Base-by-base conservation (phyloP, 148 eudicot genomes). In the Rheum nobile region DNA sequence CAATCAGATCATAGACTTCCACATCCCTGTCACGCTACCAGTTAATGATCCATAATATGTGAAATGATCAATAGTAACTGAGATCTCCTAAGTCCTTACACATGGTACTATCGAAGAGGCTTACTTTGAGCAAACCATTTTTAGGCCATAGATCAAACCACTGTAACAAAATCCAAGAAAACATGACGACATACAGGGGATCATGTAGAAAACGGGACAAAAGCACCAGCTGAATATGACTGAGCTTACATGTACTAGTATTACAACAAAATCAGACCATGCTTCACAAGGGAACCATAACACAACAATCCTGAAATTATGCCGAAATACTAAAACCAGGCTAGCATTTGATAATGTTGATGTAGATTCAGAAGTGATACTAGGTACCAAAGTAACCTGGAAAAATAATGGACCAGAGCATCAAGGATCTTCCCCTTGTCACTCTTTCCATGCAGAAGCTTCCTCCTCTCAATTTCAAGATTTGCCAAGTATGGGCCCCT, bases 401-500 rank as follows among this genome's bases (percentile, higher is more conserved):
- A 77, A 83, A 86, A 93, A 72, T 88, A 93, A 68, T 82, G 88
- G 83, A 88, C 82, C 37, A 93, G 68, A 70, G 77, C 84, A 79
- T 88, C 87, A 12, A 88, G 75, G 73, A 91, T 71, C 68, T 81
- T 87, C 68, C 82, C 90, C 78, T 80, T 81, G 57, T 89, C 91
- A 65, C 95, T 95, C 85, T 76, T 82, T 65, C 91, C 93, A 76
- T 80, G 86, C 71, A 94, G 67, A 78, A 82, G 76, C 67, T 89
- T 94, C 78, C 89, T 85, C 79, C 91, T 89, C 78, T 89, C 96
- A 79, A 94, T 89, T 82, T 94, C 98, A 76, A 94, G 89, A 78
- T 67, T 76, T 72, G 93, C 98, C 87, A 91, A 76, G 83, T 83
- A 82, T 9, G 91, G 97, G 42, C 97, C 85, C 86, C 98, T 88